Conservation (phyloP, 176 grass and related monocot species). For the Triticum turgidum region DNA sequence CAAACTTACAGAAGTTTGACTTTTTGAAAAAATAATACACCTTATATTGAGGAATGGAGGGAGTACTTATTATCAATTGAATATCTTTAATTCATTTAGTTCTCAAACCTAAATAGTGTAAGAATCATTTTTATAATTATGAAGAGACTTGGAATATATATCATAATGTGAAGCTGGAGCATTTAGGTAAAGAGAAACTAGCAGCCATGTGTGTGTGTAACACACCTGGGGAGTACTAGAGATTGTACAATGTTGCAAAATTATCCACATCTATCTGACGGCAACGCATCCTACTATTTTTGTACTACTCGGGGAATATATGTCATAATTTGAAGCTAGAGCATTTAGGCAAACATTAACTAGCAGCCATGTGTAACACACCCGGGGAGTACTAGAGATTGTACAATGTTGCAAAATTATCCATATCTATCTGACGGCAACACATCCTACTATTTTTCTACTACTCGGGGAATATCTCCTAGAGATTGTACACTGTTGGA, state of each 20-base stretch:
- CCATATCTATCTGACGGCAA: background rate
- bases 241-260: background rate
- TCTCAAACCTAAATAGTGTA: background rate
- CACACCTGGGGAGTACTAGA: background rate
- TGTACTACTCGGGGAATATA: background rate
- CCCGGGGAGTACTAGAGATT: background rate
- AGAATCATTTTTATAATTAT: background rate
- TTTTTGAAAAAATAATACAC: too few species aligned
- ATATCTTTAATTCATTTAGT: too few species aligned
- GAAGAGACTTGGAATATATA: background rate
- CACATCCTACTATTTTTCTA: too few species aligned
- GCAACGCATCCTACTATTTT: too few species aligned
- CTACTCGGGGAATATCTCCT: too few species aligned
- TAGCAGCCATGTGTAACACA: background rate
- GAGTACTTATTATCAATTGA: too few species aligned
- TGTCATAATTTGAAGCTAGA: constrained; percentile 14
- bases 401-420: background rate
- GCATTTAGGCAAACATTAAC: background rate
- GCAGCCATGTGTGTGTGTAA: background rate
- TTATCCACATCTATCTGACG: background rate
- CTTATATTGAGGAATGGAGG: too few species aligned
- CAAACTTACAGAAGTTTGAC: too few species aligned
- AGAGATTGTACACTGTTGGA: too few species aligned
- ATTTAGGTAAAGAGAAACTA: background rate
- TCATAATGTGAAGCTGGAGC: constrained; percentile 15